phyloP scores from a whole-genome alignment of 2,329 filamentous ascomycete genomes.

The Periconia macrospinosa region DNA sequence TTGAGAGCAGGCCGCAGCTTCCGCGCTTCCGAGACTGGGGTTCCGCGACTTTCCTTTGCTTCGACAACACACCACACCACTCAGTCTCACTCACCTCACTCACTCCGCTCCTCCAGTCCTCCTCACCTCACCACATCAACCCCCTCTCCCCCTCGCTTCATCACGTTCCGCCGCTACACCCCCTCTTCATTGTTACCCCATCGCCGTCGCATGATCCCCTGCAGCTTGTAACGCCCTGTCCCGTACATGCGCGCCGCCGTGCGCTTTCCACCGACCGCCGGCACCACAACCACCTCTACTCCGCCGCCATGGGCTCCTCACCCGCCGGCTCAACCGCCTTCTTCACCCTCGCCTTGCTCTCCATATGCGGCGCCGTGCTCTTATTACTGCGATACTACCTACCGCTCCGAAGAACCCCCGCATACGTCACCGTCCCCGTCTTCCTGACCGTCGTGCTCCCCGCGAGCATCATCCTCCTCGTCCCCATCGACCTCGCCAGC shows the following conservation, averaged over 20 bases:
- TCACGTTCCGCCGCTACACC: not conserved
- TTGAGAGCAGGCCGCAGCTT: constrained; percentile 11
- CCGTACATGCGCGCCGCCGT: constrained; percentile 17
- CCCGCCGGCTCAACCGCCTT: constrained; percentile 81
- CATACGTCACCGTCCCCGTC: constrained; percentile 85
- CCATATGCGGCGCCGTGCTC: constrained; percentile 76
- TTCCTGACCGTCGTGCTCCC: constrained; percentile 96
- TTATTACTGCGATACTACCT: constrained; percentile 88
- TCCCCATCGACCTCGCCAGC: constrained; percentile 94
- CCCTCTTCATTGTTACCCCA: not conserved
- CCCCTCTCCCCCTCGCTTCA: no score
- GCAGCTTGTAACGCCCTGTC: not conserved
- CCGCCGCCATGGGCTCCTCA: constrained; percentile 51
- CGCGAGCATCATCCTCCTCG: constrained; percentile 84
- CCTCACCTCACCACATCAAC: not conserved
- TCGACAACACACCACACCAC: not conserved
- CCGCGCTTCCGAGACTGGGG: constrained; percentile 20
- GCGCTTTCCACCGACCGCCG: not conserved
- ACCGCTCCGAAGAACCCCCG: constrained; percentile 85
- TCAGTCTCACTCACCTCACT: not conserved
- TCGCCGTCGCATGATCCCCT: not conserved
- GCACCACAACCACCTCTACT: not conserved
- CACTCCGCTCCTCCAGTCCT: no score
- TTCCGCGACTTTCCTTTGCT: constrained; percentile 16
- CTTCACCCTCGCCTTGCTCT: constrained; percentile 69